phyloP scores from a whole-genome alignment of 495 filamentous ascomycete genomes.

The Aspergillus coremiiformis region DNA sequence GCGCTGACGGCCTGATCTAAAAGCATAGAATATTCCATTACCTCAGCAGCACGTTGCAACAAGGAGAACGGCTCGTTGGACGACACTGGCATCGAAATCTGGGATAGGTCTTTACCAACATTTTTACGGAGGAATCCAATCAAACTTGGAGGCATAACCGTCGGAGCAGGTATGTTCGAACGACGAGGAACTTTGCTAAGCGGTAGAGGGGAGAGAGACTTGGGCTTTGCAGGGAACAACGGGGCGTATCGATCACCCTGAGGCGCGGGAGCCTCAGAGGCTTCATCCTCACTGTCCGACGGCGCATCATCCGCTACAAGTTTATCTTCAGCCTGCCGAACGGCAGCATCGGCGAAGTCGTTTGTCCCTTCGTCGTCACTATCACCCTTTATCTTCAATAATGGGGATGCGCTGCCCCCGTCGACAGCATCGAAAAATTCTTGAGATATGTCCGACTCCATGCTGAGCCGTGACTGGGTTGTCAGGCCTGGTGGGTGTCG shows the following conservation, averaged over 20 bases:
- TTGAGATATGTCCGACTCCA: conserved; percentile 72
- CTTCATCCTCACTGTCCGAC: conserved; percentile 51
- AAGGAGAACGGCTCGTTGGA: conserved; percentile 89
- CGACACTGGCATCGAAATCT: conserved; percentile 94
- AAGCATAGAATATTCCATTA: conserved; percentile 79
- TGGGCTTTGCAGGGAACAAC: conserved; percentile 65
- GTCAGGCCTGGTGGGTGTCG: conserved; percentile 49
- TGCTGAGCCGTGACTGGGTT: conserved; percentile 57
- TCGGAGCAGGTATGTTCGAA: conserved; percentile 60
- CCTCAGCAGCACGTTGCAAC: conserved; percentile 80
- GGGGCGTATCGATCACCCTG: conserved; percentile 37
- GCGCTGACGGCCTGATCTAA: conserved; percentile 65
- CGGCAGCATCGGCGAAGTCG: conserved; percentile 6
- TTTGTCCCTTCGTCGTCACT: conserved; percentile 46
- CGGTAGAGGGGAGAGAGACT: conserved; percentile 72
- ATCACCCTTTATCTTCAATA: conserved; percentile 64
- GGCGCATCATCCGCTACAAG: conserved; percentile 34
- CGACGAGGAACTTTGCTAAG: conserved; percentile 60
- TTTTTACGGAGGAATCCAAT: conserved; percentile 95
- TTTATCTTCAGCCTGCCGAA: conserved; percentile 13
- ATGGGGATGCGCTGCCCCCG: conserved; percentile 55
- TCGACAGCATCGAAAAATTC: conserved; percentile 94
- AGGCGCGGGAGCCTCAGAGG: conserved; percentile 28
- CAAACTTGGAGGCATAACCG: conserved; percentile 73
- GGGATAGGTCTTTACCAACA: conserved; percentile 92